A percentile compares a stretch with the other conserved stretches of the same genome.
Evolutionary conservation across 139 green algal genomes (phyloP).

Genomic region (Gonium pectorale): DNA sequence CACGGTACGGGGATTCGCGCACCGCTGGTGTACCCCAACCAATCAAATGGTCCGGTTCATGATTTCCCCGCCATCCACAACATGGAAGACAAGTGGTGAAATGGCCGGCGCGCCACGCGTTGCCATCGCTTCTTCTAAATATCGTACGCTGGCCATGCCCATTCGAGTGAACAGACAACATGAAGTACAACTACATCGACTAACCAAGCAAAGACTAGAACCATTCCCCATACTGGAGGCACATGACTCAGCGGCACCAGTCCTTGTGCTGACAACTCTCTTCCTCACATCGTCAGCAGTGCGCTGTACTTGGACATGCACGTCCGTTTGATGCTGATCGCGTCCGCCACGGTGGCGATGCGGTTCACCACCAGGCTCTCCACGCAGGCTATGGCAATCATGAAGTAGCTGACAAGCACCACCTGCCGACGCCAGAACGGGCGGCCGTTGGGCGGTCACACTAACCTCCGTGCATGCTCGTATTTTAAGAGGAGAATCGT

Average conservation of each 20-base stretch:
- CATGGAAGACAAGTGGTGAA: no score
- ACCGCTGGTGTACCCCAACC: no score
- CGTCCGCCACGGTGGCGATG: background rate
- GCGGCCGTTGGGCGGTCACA: background rate
- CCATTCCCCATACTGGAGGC: background rate
- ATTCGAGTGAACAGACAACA: background rate
- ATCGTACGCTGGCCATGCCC: no score
- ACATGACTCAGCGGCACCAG: no score
- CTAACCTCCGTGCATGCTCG: background rate
- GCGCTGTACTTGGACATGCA: background rate
- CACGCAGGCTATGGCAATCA: constrained; percentile 6
- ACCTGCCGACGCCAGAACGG: background rate
- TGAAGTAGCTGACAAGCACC: constrained; percentile 22
- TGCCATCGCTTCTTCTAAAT: background rate
- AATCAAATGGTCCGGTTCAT: no score
- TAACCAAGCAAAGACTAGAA: background rate
- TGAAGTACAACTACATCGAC: background rate
- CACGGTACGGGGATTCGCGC: no score
- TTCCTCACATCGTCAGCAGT: background rate
- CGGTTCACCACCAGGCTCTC: constrained; percentile 35
- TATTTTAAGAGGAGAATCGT: background rate
- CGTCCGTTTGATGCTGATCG: background rate
- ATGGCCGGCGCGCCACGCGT: no score
- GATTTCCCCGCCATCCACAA: no score
- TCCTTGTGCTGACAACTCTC: no score